phyloP scores from a whole-genome alignment of 331 rosid species.

The Erythrophleum ivorense region DNA sequence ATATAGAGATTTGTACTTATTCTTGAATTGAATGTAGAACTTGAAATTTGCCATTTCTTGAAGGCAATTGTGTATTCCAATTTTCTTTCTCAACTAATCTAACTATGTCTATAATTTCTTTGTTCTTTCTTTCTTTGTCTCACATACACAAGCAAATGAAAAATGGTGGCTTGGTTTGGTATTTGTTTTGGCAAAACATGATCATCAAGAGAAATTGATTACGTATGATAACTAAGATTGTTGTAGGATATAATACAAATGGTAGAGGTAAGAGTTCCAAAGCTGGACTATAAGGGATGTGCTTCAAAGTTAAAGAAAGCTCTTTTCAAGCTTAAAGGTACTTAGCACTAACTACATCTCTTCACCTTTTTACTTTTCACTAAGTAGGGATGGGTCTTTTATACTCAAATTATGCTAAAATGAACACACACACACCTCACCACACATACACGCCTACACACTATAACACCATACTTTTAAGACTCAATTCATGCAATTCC shows the following conservation, averaged over 20 bases:
- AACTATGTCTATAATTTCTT: slow-evolving; percentile 67
- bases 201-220: neutral
- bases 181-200: slow-evolving; percentile 1
- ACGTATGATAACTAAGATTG: neutral
- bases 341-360: neutral
- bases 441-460: too few species aligned
- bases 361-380: neutral
- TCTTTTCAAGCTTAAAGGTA: slow-evolving; percentile 86
- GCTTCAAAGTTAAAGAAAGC: slow-evolving; percentile 83
- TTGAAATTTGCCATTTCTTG: too few species aligned
- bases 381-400: neutral
- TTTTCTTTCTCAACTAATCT: slow-evolving; percentile 12
- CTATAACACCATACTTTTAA: too few species aligned
- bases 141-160: neutral
- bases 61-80: too few species aligned
- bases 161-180: neutral
- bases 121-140: slow-evolving; percentile 11
- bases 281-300: slow-evolving; percentile 92
- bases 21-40: too few species aligned
- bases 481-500: too few species aligned
- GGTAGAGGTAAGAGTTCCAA: slow-evolving; percentile 92
- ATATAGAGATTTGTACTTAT: too few species aligned
- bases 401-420: neutral
- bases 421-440: too few species aligned
- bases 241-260: slow-evolving; percentile 48